phyloP scores from a whole-genome alignment of 2,329 filamentous ascomycete species.

The Ascochyta lentis region DNA sequence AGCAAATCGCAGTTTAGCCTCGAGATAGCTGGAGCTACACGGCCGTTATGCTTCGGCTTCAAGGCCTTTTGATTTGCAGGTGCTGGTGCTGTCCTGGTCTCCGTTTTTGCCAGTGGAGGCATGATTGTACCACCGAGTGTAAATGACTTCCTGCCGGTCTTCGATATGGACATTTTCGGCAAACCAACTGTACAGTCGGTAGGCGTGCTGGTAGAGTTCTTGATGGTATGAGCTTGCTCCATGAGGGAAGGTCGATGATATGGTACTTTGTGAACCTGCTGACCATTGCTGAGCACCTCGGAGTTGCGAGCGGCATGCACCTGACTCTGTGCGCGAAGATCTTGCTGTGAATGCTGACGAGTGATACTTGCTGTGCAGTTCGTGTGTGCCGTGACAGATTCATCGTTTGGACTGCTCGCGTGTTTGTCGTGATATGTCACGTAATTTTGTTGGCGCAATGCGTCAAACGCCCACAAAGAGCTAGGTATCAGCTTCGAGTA shows the following conservation, averaged over 20 bases:
- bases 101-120: background rate
- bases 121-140: conserved; percentile 17
- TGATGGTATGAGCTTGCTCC: conserved; percentile 12
- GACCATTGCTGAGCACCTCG: conserved; percentile 32
- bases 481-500: conserved; percentile 43
- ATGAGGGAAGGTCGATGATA: conserved; percentile 24
- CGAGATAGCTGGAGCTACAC: conserved; percentile 21
- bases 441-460: conserved; percentile 21
- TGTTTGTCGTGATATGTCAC: background rate
- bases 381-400: conserved; percentile 10
- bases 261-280: conserved; percentile 38
- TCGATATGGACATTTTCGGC: conserved; percentile 22
- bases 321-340: conserved; percentile 6
- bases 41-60: background rate
- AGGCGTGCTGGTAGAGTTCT: conserved; percentile 1
- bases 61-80: background rate
- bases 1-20: conserved; percentile 38
- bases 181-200: conserved; percentile 14
- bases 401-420: conserved; percentile 18
- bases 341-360: conserved; percentile 21
- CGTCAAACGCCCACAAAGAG: conserved; percentile 30
- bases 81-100: background rate
- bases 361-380: conserved; percentile 9
- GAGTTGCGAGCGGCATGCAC: conserved; percentile 13
- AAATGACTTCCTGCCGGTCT: conserved; percentile 31